Percentiles rank a stretch among this genome's conserved stretches.
Conservation (phyloP, 169 alveolate genomes). For the Miamiensis avidus region DNA sequence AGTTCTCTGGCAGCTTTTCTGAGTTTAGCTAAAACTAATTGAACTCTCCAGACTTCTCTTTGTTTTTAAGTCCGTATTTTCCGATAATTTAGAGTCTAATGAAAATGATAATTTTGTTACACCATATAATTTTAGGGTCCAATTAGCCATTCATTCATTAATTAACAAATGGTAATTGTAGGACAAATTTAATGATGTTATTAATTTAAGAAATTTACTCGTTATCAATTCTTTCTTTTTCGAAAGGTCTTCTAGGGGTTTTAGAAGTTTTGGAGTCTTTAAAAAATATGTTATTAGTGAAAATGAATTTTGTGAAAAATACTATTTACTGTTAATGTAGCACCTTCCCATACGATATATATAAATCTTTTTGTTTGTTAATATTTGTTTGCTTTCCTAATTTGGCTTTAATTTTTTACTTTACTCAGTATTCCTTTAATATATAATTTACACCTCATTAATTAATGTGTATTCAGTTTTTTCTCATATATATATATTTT, state of each 20-base stretch:
- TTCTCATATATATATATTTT: no score
- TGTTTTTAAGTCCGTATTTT: conserved; percentile 98
- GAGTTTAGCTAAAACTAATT: conserved; percentile 97
- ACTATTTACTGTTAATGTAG: conserved; percentile 17
- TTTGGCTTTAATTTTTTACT: not conserved
- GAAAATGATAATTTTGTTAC: conserved; percentile 65
- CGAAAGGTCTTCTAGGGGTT: conserved; percentile 96
- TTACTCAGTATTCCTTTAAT: not conserved
- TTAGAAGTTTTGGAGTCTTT: conserved; percentile 83
- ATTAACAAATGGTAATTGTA: no score
- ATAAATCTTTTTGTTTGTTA: no score
- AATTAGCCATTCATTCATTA: no score
- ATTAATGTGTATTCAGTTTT: no score
- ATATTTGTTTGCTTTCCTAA: not conserved
- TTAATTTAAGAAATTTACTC: conserved; percentile 44
- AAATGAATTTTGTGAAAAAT: not conserved
- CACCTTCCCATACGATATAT: not conserved
- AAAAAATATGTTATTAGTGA: not conserved
- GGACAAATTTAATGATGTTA: not conserved
- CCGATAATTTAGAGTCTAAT: conserved; percentile 97
- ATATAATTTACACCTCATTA: not conserved
- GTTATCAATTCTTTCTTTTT: conserved; percentile 85
- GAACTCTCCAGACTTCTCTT: conserved; percentile 99
- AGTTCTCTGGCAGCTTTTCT: conserved; percentile 99
- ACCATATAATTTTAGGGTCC: no score